Evolutionary conservation across 2,329 filamentous ascomycete species (phyloP).

Genomic region (Xylogone sp.): DNA sequence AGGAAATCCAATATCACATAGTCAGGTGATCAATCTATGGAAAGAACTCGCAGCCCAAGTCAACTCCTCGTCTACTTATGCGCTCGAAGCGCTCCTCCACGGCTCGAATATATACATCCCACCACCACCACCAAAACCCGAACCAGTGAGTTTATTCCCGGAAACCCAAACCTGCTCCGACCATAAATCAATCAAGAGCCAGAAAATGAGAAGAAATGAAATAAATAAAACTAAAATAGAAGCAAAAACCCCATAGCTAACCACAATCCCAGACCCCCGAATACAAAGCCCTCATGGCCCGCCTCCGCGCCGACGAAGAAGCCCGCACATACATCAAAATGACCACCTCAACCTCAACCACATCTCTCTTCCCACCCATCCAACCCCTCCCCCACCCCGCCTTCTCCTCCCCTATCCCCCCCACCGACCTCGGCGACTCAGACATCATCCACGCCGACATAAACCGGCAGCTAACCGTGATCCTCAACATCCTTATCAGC

Average conservation of each 20-base stretch:
- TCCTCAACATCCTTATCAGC: conserved; percentile 86
- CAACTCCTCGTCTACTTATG: conserved; percentile 30
- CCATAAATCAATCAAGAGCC: too few relatives aligned
- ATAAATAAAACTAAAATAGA: too few relatives aligned
- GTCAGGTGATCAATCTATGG: conserved; percentile 63
- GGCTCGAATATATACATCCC: conserved; percentile 71
- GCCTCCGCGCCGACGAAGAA: conserved; percentile 80
- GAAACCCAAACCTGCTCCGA: not conserved
- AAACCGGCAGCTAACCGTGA: conserved; percentile 76
- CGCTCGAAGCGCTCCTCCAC: conserved; percentile 66
- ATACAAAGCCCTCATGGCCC: conserved; percentile 84
- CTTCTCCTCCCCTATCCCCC: conserved; percentile 49
- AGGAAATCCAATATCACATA: conserved; percentile 69
- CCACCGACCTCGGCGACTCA: conserved; percentile 34
- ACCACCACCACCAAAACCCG: conserved; percentile 75
- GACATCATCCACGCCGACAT: conserved; percentile 70
- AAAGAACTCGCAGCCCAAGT: conserved; percentile 40
- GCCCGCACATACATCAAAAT: conserved; percentile 78
- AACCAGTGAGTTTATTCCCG: conserved; percentile 55
- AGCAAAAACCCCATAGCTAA: conserved; percentile 2
- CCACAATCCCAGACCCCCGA: conserved; percentile 59
- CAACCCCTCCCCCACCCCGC: conserved; percentile 52
- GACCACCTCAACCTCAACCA: conserved; percentile 57
- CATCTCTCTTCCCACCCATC: conserved; percentile 56
- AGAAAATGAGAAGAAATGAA: too few relatives aligned